These are phyloP conservation scores for Geotrichum carabidarum DNA, from an alignment of 1,139 yeast genomes.

Conservation along the genomic window DNA sequence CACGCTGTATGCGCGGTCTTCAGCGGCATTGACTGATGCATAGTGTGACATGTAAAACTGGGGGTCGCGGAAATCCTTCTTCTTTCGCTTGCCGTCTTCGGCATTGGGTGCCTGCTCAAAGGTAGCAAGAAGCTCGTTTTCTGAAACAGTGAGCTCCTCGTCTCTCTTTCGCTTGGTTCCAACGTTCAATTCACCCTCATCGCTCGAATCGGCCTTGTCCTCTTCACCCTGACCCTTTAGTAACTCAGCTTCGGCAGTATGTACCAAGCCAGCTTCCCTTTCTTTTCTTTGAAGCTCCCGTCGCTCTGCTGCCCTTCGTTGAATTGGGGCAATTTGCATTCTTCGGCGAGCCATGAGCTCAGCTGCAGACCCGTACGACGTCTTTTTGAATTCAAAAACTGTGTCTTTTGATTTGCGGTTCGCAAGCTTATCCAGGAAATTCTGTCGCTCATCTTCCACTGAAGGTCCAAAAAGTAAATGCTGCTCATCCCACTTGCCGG, in stretches of 20 bases:
- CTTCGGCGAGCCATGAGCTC: conserved; percentile 84
- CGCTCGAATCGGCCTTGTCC: conserved; percentile 1
- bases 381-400: conserved; percentile 71
- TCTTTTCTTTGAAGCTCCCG: conserved; percentile 61
- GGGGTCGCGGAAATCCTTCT: conserved; percentile 58
- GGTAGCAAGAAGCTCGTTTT: conserved; percentile 13
- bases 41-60: conserved; percentile 81
- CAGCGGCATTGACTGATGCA: conserved; percentile 64
- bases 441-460: conserved; percentile 55
- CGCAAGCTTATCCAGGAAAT: conserved; percentile 62
- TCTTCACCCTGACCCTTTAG: conserved; percentile 43
- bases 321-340: conserved; percentile 81
- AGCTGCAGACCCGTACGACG: conserved; percentile 57
- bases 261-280: conserved; percentile 68
- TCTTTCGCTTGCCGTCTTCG: conserved; percentile 37
- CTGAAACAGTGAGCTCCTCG: conserved; percentile 6
- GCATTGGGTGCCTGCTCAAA: conserved; percentile 31
- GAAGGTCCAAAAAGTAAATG: conserved; percentile 63
- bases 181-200: conserved; percentile 54
- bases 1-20: conserved; percentile 69
- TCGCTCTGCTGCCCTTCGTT: conserved; percentile 68
- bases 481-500: conserved; percentile 84
- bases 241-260: conserved; percentile 67
- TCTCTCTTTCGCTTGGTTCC: conserved; percentile 25
- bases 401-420: conserved; percentile 61